Evolutionary conservation across 768 basidiomycete genomes (phyloP).

Genomic region (Phlebiopsis flavidoalba): DNA sequence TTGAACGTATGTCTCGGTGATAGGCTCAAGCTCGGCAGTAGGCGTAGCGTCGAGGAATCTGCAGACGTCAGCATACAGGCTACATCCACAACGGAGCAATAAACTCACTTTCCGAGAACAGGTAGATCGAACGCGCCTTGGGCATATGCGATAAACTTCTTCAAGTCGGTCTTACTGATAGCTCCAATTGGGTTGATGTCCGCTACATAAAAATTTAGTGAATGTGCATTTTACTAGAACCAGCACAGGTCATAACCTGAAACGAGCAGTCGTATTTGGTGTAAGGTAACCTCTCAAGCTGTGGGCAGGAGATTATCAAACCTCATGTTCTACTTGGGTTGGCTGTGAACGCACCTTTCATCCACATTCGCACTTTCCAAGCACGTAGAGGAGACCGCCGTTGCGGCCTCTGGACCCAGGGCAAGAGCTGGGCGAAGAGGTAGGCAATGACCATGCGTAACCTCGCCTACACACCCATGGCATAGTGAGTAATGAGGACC

Average conservation of each 20-base stretch:
- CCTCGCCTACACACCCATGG: conserved; percentile 53
- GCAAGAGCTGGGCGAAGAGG: conserved; percentile 90
- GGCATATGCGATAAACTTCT: conserved; percentile 90
- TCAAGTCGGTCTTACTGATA: conserved; percentile 96
- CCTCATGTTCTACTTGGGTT: not conserved
- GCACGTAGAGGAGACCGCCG: conserved; percentile 87
- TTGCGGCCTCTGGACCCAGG: conserved; percentile 81
- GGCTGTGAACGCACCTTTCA: conserved; percentile 60
- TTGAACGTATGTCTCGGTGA: conserved; percentile 91
- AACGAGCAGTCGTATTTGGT: conserved; percentile 97
- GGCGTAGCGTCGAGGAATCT: conserved; percentile 92
- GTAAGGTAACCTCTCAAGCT: conserved; percentile 95
- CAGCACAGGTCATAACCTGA: conserved; percentile 41
- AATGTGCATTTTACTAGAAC: not conserved
- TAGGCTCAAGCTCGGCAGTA: conserved; percentile 95
- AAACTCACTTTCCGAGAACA: conserved; percentile 63
- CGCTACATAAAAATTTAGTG: conserved; percentile 38
- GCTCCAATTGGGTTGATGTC: conserved; percentile 98
- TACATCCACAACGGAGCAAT: not conserved
- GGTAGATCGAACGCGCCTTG: conserved; percentile 77
- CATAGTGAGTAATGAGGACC: not conserved
- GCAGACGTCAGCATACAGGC: not conserved
- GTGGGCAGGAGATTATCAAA: not conserved
- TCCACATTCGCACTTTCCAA: conserved; percentile 99
- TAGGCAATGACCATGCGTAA: conserved; percentile 94